Evolutionary conservation across 495 filamentous ascomycete genomes (phyloP), one percentile per base, ranked within the genome.

Genomic region (Penicillium canescens): DNA sequence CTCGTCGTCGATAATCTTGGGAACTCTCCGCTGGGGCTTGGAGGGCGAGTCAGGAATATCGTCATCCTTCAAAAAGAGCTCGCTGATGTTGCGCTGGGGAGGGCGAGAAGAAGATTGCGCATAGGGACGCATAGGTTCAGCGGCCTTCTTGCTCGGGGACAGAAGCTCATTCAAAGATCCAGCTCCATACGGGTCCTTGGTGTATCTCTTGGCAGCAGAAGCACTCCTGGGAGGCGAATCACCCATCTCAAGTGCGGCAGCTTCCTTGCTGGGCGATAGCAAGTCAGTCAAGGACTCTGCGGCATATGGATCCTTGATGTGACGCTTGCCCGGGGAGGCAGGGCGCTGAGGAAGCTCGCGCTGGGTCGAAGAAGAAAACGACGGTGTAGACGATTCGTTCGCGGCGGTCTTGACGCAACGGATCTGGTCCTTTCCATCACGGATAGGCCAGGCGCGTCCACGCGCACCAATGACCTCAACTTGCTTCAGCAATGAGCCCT

Each of bases 391-490:
- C 31, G 56, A 54, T 7, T 52, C 60, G 4, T 66, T 59, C 39
- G 63, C 64, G 41, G 73, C 77, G 3, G 67, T 63, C 58, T 72
- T 73, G 57, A 98, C 87, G 53, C 96, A 74, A 57, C 81, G 86
- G 39, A 85, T 78, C 70, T 98, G 94, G 21, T 96, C 91, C 57
- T 83, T 87, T 51, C 87, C 89, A 63, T 96, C 91, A 54, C 86
- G 88, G 69, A 98, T 93, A 16, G 94, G 94, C 94, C 94, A 98
- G 65, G 88, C 90, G 62, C 86, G 88, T 41, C 88, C 90, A 23
- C 89, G 86, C 59, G 84, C 82, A 51, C 94, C 94, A 71, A 98
- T 98, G 28, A 96, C 86, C 59, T 96, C 92, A 46, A 97, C 83
- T 66, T 93, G 87, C 72, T 94, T 98, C 54, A 98, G 79, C 8